A percentile compares a stretch with the other conserved stretches of the same genome.
Conservation (phyloP, 2,329 filamentous ascomycete species). For the Ophiocordyceps polyrhachis-furcata region DNA sequence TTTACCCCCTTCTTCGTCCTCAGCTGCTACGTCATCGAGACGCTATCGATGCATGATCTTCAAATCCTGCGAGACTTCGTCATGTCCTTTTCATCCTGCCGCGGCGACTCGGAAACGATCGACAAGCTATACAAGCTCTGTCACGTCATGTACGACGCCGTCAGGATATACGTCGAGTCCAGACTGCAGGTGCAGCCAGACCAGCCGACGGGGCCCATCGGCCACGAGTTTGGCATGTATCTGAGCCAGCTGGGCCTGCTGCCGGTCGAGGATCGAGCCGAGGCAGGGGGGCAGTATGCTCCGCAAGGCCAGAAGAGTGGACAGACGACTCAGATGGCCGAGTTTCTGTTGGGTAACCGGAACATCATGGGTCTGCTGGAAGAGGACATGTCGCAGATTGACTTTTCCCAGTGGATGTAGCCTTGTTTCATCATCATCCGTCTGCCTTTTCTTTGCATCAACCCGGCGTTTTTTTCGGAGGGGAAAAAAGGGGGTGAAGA, state of each 20-base stretch:
- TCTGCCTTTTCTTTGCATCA: no score
- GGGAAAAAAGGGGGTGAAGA: no score
- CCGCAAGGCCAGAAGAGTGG: slow-evolving; percentile 7
- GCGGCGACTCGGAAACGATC: slow-evolving; percentile 35
- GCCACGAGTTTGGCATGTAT: slow-evolving; percentile 45
- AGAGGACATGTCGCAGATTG: slow-evolving; percentile 33
- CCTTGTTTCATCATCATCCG: not conserved
- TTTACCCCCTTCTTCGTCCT: slow-evolving; percentile 42
- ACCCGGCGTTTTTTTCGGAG: no score
- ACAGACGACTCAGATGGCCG: slow-evolving; percentile 31
- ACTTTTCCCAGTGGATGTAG: slow-evolving; percentile 16
- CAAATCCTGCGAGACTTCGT: slow-evolving; percentile 36
- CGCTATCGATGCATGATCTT: slow-evolving; percentile 32
- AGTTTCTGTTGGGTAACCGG: slow-evolving; percentile 48
- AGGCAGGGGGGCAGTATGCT: slow-evolving; percentile 8
- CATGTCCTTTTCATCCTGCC: slow-evolving; percentile 30
- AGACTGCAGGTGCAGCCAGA: slow-evolving; percentile 30
- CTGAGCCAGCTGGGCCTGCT: slow-evolving; percentile 46
- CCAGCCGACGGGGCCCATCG: slow-evolving; percentile 27
- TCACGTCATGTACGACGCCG: slow-evolving; percentile 41
- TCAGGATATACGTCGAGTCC: slow-evolving; percentile 41
- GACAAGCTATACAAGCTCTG: slow-evolving; percentile 43
- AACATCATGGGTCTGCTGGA: slow-evolving; percentile 48
- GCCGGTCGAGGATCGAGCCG: slow-evolving; percentile 17
- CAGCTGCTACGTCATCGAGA: slow-evolving; percentile 39